phyloP scores from a whole-genome alignment of 2,329 filamentous ascomycete genomes.

The Pezicula radicicola region DNA sequence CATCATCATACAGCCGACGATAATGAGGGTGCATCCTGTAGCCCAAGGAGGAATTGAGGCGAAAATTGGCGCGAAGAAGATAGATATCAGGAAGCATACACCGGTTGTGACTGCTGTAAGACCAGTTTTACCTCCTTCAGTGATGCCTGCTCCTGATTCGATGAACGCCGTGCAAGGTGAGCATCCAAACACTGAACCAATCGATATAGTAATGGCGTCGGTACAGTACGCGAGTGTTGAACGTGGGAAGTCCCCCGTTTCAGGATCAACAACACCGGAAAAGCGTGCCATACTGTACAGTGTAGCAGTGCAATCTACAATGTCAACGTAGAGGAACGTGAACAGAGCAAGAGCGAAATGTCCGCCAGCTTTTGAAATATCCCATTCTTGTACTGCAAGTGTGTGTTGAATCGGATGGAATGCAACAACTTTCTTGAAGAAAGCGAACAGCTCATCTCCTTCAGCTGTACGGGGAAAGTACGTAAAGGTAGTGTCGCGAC shows the following conservation, averaged over 20 bases:
- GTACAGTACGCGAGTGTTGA: conserved; percentile 77
- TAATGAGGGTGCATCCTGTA: conserved; percentile 68
- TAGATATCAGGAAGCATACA: conserved; percentile 65
- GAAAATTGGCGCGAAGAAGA: conserved; percentile 76
- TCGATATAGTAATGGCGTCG: conserved; percentile 68
- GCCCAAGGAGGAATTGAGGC: conserved; percentile 77
- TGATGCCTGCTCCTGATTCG: conserved; percentile 73
- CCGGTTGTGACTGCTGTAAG: conserved; percentile 69
- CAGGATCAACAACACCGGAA: conserved; percentile 59
- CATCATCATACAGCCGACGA: conserved; percentile 77
- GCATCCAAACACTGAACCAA: conserved; percentile 66
- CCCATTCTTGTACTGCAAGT: conserved; percentile 65
- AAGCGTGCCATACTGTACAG: conserved; percentile 81
- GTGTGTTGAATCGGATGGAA: conserved; percentile 68
- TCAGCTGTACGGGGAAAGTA: conserved; percentile 66
- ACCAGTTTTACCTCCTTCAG: conserved; percentile 71
- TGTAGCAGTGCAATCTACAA: conserved; percentile 75
- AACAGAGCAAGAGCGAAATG: conserved; percentile 71
- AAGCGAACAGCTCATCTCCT: conserved; percentile 65
- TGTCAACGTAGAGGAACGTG: conserved; percentile 77
- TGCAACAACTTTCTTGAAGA: conserved; percentile 69
- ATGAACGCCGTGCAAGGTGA: conserved; percentile 74
- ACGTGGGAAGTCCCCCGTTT: conserved; percentile 79
- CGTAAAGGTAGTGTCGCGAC: conserved; percentile 64
- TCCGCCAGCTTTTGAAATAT: conserved; percentile 43